A percentile compares a stretch with the other conserved stretches of the same genome.
These are phyloP conservation scores for Colletotrichum spaethianum DNA, from an alignment of 2,329 filamentous ascomycete genomes.

Conservation along the genomic window DNA sequence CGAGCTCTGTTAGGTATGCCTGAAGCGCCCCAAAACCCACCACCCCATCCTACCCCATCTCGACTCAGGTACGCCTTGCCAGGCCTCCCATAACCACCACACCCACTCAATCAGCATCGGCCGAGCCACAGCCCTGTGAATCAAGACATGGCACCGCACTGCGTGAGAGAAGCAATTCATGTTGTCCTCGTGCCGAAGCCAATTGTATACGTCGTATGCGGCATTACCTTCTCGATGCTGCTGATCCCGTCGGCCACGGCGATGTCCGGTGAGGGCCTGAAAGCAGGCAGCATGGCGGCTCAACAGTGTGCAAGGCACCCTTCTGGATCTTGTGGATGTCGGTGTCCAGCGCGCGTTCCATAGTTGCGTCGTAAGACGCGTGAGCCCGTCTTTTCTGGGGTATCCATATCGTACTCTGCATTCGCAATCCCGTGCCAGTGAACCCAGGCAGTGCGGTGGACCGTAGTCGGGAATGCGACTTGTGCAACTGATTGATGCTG, in stretches of 20 bases:
- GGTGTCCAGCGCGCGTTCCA: not conserved
- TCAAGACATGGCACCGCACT: not conserved
- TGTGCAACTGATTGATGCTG: not conserved
- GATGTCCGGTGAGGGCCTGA: slow-evolving; percentile 4
- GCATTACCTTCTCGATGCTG: not conserved
- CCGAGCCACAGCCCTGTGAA: slow-evolving; percentile 17
- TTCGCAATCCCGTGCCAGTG: not conserved
- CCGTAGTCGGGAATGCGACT: not conserved
- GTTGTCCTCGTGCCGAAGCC: not conserved
- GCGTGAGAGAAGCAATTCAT: not conserved
- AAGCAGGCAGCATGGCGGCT: slow-evolving; percentile 19
- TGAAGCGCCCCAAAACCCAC: not conserved
- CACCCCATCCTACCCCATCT: not conserved
- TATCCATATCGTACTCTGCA: not conserved
- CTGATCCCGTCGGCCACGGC: not conserved
- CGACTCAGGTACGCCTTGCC: not conserved
- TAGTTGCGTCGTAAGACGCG: not conserved
- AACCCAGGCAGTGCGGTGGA: not conserved
- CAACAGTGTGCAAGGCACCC: not conserved
- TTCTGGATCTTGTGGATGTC: slow-evolving; percentile 26
- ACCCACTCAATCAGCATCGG: not conserved
- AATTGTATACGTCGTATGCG: not conserved
- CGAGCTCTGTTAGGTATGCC: not conserved
- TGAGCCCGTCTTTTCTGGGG: not conserved
- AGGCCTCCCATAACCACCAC: not conserved